Evolutionary conservation across 805 yeast genomes (phyloP).

Genomic region (Trichomonascus vanleenenianus): DNA sequence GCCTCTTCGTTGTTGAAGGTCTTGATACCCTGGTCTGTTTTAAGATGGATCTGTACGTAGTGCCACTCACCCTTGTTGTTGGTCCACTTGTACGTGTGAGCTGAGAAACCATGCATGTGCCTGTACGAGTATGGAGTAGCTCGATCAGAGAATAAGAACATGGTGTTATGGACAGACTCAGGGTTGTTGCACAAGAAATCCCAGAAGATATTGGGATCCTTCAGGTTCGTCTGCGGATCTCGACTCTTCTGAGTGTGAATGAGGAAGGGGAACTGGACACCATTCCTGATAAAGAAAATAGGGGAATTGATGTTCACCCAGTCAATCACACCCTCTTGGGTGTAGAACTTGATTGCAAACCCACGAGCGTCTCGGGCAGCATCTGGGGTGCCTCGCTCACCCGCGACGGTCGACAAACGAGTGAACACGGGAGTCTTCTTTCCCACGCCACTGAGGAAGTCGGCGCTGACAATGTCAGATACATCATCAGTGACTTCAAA

Average conservation of each 20-base stretch:
- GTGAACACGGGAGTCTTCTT: constrained; percentile 62
- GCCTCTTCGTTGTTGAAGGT: constrained; percentile 41
- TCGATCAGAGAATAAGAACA: constrained; percentile 50
- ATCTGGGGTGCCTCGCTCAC: constrained; percentile 60
- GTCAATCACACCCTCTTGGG: constrained; percentile 61
- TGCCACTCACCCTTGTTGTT: constrained; percentile 43
- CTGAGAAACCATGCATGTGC: constrained; percentile 55
- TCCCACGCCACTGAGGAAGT: constrained; percentile 63
- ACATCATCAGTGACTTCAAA: constrained; percentile 54
- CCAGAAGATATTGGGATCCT: constrained; percentile 51
- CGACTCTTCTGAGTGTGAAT: constrained; percentile 60
- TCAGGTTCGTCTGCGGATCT: constrained; percentile 53
- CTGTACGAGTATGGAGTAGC: constrained; percentile 52
- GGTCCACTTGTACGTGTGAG: constrained; percentile 54
- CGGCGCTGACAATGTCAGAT: constrained; percentile 39
- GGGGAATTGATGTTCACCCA: constrained; percentile 73
- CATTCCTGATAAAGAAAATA: constrained; percentile 56
- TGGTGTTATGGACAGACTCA: constrained; percentile 50
- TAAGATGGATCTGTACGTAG: constrained; percentile 49
- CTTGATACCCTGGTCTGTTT: constrained; percentile 45
- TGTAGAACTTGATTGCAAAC: constrained; percentile 55
- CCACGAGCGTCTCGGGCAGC: constrained; percentile 66
- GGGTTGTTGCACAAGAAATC: constrained; percentile 49
- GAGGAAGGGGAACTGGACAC: constrained; percentile 54
- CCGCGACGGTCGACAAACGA: constrained; percentile 62